Evolutionary conservation across 2,329 filamentous ascomycete species (phyloP).

Genomic region (Epichloe glyceriae): DNA sequence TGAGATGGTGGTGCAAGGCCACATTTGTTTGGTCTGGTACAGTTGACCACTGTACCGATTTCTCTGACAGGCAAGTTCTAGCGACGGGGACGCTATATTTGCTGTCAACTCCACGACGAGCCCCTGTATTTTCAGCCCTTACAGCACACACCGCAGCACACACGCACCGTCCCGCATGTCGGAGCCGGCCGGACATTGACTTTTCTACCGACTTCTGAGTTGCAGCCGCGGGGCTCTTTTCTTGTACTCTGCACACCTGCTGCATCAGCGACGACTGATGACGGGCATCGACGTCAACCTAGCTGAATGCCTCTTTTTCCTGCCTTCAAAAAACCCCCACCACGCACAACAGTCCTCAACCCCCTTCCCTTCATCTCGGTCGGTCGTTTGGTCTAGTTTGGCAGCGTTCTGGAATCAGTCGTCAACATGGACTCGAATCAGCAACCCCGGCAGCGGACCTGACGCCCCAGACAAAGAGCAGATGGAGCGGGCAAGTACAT

Average conservation of each 20-base stretch:
- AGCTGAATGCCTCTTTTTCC: neutral
- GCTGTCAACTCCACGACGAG: too few species aligned
- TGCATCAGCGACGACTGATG: neutral
- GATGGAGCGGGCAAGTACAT: constrained; percentile 38
- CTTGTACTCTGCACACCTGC: neutral
- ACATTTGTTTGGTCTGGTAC: too few species aligned
- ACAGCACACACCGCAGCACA: too few species aligned
- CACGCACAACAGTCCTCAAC: neutral
- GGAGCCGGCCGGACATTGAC: neutral
- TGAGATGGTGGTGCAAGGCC: too few species aligned
- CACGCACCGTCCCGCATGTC: neutral
- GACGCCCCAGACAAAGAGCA: constrained; percentile 46
- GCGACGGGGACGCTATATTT: too few species aligned
- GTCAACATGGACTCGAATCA: constrained; percentile 33
- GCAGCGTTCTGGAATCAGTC: neutral
- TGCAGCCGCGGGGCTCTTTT: neutral
- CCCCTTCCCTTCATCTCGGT: too few species aligned
- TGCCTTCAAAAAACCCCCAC: neutral
- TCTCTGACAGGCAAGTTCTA: too few species aligned
- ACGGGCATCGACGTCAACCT: neutral
- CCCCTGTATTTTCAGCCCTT: too few species aligned
- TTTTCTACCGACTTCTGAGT: neutral
- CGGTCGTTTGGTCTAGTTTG: neutral
- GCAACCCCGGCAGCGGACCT: constrained; percentile 25
- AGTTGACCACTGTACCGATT: too few species aligned